These are phyloP conservation scores for Candida multigemmis DNA, from an alignment of 805 yeast genomes.

Conservation along the genomic window DNA sequence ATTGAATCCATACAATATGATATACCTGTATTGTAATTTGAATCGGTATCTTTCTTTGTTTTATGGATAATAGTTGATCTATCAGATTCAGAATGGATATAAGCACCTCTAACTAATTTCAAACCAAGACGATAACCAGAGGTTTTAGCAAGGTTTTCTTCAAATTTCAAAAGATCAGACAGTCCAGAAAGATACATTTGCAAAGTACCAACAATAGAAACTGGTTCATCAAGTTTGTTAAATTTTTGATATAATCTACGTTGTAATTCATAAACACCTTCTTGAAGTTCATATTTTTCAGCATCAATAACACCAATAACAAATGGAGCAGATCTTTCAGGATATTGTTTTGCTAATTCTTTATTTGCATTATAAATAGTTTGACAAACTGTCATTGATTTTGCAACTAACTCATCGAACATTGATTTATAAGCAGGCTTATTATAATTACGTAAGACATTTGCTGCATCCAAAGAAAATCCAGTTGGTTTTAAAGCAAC, in stretches of 20 bases:
- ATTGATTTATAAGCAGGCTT: slow-evolving; percentile 28
- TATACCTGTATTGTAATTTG: slow-evolving; percentile 65
- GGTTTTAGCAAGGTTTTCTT: slow-evolving; percentile 53
- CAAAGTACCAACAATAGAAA: slow-evolving; percentile 80
- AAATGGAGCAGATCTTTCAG: slow-evolving; percentile 62
- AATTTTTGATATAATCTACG: slow-evolving; percentile 67
- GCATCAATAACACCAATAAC: slow-evolving; percentile 83
- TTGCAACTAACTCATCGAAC: slow-evolving; percentile 54
- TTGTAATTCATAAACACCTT: slow-evolving; percentile 87
- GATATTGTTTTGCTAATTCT: slow-evolving; percentile 40
- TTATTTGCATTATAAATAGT: slow-evolving; percentile 46
- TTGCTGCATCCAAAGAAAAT: slow-evolving; percentile 66
- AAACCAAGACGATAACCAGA: slow-evolving; percentile 68
- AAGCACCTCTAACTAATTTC: slow-evolving; percentile 93
- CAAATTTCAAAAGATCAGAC: slow-evolving; percentile 48
- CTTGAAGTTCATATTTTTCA: slow-evolving; percentile 80
- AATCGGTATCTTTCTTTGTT: slow-evolving; percentile 75
- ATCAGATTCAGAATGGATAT: slow-evolving; percentile 79
- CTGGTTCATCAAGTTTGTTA: slow-evolving; percentile 50
- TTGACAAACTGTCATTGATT: slow-evolving; percentile 56
- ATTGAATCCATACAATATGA: slow-evolving; percentile 52
- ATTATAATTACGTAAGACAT: slow-evolving; percentile 55
- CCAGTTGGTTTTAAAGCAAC: slow-evolving; percentile 94
- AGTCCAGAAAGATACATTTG: slow-evolving; percentile 85
- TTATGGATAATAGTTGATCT: slow-evolving; percentile 60